A percentile compares a stretch with the other conserved stretches of the same genome.
These are phyloP conservation scores for Extremus antarcticus DNA, from an alignment of 495 filamentous ascomycete species.

Conservation along the genomic window DNA sequence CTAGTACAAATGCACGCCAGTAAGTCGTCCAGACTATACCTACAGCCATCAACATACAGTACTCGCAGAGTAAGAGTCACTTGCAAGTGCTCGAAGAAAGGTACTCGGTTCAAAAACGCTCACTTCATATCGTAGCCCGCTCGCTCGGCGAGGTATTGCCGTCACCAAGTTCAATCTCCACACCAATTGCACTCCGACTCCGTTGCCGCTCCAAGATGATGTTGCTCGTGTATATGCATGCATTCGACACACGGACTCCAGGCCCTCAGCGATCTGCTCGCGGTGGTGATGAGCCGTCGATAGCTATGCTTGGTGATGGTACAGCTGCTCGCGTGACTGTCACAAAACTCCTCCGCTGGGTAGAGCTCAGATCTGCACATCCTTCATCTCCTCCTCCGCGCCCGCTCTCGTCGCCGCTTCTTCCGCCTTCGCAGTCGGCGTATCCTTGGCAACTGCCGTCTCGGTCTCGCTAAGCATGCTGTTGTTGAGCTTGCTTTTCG, in stretches of 20 bases:
- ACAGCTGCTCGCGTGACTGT: background rate
- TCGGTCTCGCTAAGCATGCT: constrained; percentile 9
- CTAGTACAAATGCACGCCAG: too few relatives aligned
- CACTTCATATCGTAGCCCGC: background rate
- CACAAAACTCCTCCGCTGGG: too few relatives aligned
- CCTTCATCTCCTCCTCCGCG: constrained; percentile 8
- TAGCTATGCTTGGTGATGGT: background rate
- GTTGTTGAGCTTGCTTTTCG: constrained; percentile 11
- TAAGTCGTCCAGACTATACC: too few relatives aligned
- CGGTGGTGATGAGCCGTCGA: too few relatives aligned
- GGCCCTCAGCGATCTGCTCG: too few relatives aligned
- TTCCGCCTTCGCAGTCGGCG: background rate
- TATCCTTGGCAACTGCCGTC: constrained; percentile 3
- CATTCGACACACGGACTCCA: too few relatives aligned
- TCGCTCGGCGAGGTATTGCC: background rate
- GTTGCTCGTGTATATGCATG: background rate
- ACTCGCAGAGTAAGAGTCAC: too few relatives aligned
- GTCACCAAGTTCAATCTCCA: background rate
- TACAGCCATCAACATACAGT: too few relatives aligned
- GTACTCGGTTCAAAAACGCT: too few relatives aligned
- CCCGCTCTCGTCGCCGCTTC: constrained; percentile 2
- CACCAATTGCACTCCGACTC: background rate
- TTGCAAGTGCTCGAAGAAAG: too few relatives aligned
- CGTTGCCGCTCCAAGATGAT: background rate
- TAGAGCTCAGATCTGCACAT: constrained; percentile 2